A percentile compares a stretch with the other conserved stretches of the same genome.
phyloP scores from a whole-genome alignment of 2,329 filamentous ascomycete genomes.

The Xylaria sp. region DNA sequence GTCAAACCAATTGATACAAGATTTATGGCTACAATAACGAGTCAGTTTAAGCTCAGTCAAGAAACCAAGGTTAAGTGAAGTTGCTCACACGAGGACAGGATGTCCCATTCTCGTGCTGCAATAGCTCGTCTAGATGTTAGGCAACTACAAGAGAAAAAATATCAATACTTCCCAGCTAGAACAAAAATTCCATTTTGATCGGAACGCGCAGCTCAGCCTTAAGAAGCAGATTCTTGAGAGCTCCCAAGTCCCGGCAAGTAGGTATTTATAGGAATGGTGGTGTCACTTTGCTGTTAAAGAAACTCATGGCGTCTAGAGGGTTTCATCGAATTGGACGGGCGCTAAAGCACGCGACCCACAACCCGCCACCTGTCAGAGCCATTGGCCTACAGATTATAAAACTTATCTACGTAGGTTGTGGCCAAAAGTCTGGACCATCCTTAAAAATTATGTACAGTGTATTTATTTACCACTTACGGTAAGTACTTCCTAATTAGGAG shows the following conservation, averaged over 20 bases:
- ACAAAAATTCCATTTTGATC: background rate
- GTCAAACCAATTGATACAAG: background rate
- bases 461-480: too few species aligned
- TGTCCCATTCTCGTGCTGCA: background rate
- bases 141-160: background rate
- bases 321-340: background rate
- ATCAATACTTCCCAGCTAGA: background rate
- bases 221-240: too few species aligned
- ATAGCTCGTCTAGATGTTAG: background rate
- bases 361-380: background rate
- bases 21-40: background rate
- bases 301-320: too few species aligned
- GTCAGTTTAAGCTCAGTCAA: background rate
- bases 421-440: too few species aligned
- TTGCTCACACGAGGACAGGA: background rate
- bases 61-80: background rate
- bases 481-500: too few species aligned
- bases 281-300: too few species aligned
- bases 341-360: background rate
- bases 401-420: too few species aligned
- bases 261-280: background rate
- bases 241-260: too few species aligned
- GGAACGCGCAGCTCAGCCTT: background rate
- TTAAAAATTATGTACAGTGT: background rate
- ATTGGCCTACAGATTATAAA: background rate